phyloP scores from a whole-genome alignment of 306 rosid species.

The Abrus pulchellus region DNA sequence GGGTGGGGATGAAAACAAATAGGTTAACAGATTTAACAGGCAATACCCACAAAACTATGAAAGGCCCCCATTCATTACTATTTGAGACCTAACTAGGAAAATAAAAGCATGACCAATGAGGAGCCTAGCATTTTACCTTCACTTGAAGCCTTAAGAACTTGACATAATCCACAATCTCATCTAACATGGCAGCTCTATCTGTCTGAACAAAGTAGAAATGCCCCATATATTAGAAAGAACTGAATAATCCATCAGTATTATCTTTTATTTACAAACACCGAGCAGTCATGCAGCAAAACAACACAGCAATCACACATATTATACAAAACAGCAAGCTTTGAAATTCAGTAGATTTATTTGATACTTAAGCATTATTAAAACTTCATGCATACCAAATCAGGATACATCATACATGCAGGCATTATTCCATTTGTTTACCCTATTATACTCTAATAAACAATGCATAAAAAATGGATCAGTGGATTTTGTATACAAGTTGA shows the following conservation, averaged over 20 bases:
- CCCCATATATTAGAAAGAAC: constrained; percentile 41
- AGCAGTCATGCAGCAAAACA: constrained; percentile 36
- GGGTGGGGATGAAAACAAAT: constrained; percentile 10
- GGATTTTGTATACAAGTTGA: not conserved
- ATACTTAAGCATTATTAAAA: constrained; percentile 12
- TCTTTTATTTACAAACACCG: constrained; percentile 33
- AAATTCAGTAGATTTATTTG: constrained; percentile 31
- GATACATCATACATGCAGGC: constrained; percentile 3
- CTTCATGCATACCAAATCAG: not conserved
- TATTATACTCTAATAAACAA: constrained; percentile 4
- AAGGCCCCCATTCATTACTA: constrained; percentile 7
- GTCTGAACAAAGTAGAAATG: constrained; percentile 62
- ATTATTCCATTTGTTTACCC: constrained; percentile 7
- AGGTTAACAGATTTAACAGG: constrained; percentile 22
- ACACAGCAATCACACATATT: constrained; percentile 21
- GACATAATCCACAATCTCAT: constrained; percentile 97
- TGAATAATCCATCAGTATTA: constrained; percentile 21
- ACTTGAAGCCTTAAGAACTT: constrained; percentile 98
- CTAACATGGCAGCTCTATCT: constrained; percentile 98
- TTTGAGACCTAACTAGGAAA: constrained; percentile 3
- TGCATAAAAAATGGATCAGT: constrained; percentile 1
- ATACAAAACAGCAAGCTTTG: constrained; percentile 3
- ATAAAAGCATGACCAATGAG: constrained; percentile 16
- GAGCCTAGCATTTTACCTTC: constrained; percentile 65
- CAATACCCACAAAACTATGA: not conserved